phyloP scores from a whole-genome alignment of 176 grass and related monocot genomes.

The Eleusine indica region DNA sequence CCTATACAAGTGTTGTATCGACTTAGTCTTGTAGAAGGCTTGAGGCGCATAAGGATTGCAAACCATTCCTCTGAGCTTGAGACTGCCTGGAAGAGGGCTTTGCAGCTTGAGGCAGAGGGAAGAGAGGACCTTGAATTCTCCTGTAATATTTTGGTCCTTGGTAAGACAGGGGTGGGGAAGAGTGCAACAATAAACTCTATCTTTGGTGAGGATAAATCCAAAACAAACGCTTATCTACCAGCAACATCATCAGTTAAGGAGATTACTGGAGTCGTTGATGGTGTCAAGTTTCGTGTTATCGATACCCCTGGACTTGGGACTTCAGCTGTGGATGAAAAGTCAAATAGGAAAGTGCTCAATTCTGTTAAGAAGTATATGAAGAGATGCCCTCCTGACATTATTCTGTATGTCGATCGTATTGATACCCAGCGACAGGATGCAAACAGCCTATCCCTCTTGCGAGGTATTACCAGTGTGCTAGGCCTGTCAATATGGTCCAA shows the following conservation, averaged over 20 bases:
- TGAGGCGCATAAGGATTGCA: constrained; percentile 54
- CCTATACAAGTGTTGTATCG: constrained; percentile 69
- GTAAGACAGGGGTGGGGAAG: constrained; percentile 90
- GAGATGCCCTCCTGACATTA: constrained; percentile 71
- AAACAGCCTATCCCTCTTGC: constrained; percentile 61
- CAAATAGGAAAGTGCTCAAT: constrained; percentile 71
- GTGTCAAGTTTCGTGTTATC: constrained; percentile 71
- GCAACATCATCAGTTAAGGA: constrained; percentile 63
- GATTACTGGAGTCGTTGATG: constrained; percentile 67
- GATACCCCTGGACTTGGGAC: constrained; percentile 88
- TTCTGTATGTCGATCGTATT: constrained; percentile 89
- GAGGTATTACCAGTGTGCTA: constrained; percentile 70
- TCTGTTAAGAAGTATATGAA: constrained; percentile 81
- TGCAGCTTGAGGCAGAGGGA: constrained; percentile 65
- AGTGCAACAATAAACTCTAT: constrained; percentile 95
- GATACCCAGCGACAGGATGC: constrained; percentile 65
- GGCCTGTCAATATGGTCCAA: constrained; percentile 72
- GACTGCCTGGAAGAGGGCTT: constrained; percentile 72
- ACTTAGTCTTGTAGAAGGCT: constrained; percentile 68
- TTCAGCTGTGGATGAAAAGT: constrained; percentile 59
- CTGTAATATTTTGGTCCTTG: constrained; percentile 86
- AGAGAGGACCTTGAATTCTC: constrained; percentile 68
- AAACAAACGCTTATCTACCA: constrained; percentile 66
- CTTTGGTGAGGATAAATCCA: constrained; percentile 71
- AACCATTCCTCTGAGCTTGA: constrained; percentile 59